A percentile compares a stretch with the other conserved stretches of the same genome.
Evolutionary conservation across 495 filamentous ascomycete genomes (phyloP).

Genomic region (Ramalina intermedia): DNA sequence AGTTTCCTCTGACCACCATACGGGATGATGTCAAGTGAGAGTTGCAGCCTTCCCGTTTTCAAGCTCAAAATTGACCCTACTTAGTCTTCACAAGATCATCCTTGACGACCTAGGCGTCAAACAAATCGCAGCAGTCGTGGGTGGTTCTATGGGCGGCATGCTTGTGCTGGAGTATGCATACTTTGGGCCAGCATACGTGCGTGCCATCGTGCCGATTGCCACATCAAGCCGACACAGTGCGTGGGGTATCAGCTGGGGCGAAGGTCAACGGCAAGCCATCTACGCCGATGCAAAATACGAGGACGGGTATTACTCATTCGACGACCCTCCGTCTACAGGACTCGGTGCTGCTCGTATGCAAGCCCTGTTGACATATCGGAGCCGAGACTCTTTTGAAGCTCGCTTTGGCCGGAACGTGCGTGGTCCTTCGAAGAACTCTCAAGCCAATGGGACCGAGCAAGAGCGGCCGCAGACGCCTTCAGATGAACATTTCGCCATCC

Average conservation of each 20-base stretch:
- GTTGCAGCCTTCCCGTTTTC: not conserved
- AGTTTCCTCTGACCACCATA: constrained; percentile 91
- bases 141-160: constrained; percentile 98
- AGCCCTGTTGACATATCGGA: constrained; percentile 86
- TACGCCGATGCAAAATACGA: constrained; percentile 98
- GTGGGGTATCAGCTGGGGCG: constrained; percentile 99
- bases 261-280: constrained; percentile 94
- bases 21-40: constrained; percentile 85
- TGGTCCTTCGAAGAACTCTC: constrained; percentile 50
- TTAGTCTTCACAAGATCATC: constrained; percentile 75
- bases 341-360: constrained; percentile 94
- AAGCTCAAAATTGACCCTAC: constrained; percentile 13
- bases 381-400: constrained; percentile 89
- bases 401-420: constrained; percentile 89
- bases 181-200: constrained; percentile 87
- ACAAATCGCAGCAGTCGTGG: constrained; percentile 78
- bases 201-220: constrained; percentile 81
- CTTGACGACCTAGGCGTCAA: constrained; percentile 79
- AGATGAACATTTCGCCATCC: constrained; percentile 82
- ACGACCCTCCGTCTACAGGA: constrained; percentile 69
- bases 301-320: constrained; percentile 81
- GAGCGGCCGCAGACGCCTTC: constrained; percentile 47
- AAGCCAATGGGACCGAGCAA: constrained; percentile 7
- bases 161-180: constrained; percentile 93
- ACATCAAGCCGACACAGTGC: constrained; percentile 90